These are phyloP conservation scores for Hygrocybe punicea DNA, from an alignment of 768 basidiomycete species.

Conservation along the genomic window DNA sequence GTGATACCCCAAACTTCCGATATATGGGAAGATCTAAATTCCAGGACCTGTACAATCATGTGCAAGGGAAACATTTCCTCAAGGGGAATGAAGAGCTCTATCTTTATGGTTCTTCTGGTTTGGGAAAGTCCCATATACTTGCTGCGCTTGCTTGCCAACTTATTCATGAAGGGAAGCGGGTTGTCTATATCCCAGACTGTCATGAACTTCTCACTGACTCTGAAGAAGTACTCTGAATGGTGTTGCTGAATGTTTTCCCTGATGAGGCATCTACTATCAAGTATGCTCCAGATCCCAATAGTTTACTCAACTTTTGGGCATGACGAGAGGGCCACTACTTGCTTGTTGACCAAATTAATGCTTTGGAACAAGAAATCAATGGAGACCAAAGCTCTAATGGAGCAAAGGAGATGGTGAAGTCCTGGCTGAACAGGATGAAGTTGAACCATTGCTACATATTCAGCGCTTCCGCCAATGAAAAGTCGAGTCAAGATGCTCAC, in stretches of 20 bases:
- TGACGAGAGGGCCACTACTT: conserved; percentile 8
- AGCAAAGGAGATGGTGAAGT: background rate
- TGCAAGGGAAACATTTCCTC: conserved; percentile 8
- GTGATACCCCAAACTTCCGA: conserved; percentile 4
- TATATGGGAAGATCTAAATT: conserved; percentile 14
- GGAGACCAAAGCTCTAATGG: background rate
- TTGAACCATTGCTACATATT: conserved; percentile 12
- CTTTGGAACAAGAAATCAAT: conserved; percentile 8
- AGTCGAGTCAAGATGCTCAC: conserved; percentile 9
- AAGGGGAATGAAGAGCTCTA: conserved; percentile 7
- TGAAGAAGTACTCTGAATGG: conserved; percentile 1
- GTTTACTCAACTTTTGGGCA: conserved; percentile 5
- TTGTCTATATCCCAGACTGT: too few relatives aligned
- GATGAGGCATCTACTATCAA: conserved; percentile 6
- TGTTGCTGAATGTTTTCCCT: conserved; percentile 6
- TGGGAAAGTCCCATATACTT: conserved; percentile 17
- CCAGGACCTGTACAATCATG: conserved; percentile 6
- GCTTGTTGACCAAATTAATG: conserved; percentile 14
- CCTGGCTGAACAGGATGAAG: conserved; percentile 2
- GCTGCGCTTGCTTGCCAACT: conserved; percentile 13
- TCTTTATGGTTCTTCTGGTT: conserved; percentile 13
- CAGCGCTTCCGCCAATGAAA: conserved; percentile 16
- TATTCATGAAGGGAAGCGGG: too few relatives aligned
- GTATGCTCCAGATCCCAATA: conserved; percentile 2
- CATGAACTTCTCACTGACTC: conserved; percentile 7